Conservation (phyloP, 257 asterid genomes). For the Nicotiana tabacum region DNA sequence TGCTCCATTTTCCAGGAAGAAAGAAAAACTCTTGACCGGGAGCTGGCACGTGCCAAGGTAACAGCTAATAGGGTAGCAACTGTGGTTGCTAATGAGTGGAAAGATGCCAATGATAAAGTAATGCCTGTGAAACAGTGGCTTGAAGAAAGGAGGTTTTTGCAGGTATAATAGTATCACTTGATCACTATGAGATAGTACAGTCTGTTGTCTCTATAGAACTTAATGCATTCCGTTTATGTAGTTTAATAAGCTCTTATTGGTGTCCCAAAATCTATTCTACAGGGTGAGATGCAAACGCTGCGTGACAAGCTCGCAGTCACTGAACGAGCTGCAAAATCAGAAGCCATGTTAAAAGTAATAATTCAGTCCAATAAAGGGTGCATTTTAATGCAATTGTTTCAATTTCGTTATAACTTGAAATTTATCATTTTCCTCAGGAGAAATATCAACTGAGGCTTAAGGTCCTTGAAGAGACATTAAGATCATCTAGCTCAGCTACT, state of each 20-base stretch:
- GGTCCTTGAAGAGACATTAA: slow-evolving; percentile 85
- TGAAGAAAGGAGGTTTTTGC: slow-evolving; percentile 88
- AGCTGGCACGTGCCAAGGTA: slow-evolving; percentile 24
- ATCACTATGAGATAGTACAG: not conserved
- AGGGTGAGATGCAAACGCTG: slow-evolving; percentile 98
- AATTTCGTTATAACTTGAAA: slow-evolving; percentile 2
- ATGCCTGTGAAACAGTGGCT: slow-evolving; percentile 99
- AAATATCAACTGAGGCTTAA: slow-evolving; percentile 69
- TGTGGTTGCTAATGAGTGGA: slow-evolving; percentile 98
- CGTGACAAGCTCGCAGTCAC: slow-evolving; percentile 81
- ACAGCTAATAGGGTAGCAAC: slow-evolving; percentile 47
- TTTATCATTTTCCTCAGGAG: slow-evolving; percentile 44
- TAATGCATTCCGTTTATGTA: not conserved
- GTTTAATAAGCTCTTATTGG: not conserved
- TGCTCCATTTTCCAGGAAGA: slow-evolving; percentile 15
- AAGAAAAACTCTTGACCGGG: slow-evolving; percentile 22
- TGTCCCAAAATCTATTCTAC: slow-evolving; percentile 15
- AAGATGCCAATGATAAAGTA: slow-evolving; percentile 94
- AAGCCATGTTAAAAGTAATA: slow-evolving; percentile 78
- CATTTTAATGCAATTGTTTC: not conserved
- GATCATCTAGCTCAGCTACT: slow-evolving; percentile 53
- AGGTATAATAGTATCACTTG: slow-evolving; percentile 36
- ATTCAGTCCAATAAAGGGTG: not conserved
- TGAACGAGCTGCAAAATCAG: slow-evolving; percentile 85
- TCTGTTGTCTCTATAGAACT: not conserved